Evolutionary conservation across 2,329 filamentous ascomycete species (phyloP).

Genomic region (Ceratocystis alfenasii): DNA sequence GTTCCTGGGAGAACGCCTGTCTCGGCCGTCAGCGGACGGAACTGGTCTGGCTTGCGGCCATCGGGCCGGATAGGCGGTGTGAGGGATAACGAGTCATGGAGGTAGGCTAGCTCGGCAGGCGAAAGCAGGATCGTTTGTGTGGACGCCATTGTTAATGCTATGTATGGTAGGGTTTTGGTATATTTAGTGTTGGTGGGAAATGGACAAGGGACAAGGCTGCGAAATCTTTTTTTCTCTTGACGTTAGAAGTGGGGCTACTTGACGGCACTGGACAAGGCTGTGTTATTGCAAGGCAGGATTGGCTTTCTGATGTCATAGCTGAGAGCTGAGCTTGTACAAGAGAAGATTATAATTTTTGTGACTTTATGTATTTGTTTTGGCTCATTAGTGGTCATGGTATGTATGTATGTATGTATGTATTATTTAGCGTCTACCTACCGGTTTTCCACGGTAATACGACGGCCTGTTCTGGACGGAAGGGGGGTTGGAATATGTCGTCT

Average conservation of each 20-base stretch:
- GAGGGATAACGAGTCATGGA: conserved; percentile 75
- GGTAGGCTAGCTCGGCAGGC: conserved; percentile 89
- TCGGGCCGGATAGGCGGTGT: conserved; percentile 80
- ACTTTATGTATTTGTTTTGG: background rate
- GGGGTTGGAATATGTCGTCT: too few species aligned
- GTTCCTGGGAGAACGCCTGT: conserved; percentile 78
- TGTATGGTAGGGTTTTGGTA: background rate
- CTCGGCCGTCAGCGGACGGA: conserved; percentile 82
- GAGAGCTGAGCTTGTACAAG: background rate
- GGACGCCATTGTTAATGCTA: conserved; percentile 39
- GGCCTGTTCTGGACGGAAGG: too few species aligned
- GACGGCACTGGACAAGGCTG: conserved; percentile 14
- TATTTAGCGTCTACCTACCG: too few species aligned
- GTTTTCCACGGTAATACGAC: too few species aligned
- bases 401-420: too few species aligned
- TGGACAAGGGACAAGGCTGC: conserved; percentile 13
- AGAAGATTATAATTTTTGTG: background rate
- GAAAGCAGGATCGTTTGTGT: conserved; percentile 68
- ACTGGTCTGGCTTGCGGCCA: conserved; percentile 68
- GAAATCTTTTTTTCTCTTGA: conserved; percentile 18
- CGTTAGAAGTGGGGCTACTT: conserved; percentile 15
- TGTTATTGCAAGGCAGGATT: background rate
- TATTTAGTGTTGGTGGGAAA: background rate
- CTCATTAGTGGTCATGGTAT: background rate
- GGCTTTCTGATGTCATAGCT: conserved; percentile 11